Base-by-base conservation (phyloP, 495 filamentous ascomycete genomes). In the Aspergillus conjunctus region DNA sequence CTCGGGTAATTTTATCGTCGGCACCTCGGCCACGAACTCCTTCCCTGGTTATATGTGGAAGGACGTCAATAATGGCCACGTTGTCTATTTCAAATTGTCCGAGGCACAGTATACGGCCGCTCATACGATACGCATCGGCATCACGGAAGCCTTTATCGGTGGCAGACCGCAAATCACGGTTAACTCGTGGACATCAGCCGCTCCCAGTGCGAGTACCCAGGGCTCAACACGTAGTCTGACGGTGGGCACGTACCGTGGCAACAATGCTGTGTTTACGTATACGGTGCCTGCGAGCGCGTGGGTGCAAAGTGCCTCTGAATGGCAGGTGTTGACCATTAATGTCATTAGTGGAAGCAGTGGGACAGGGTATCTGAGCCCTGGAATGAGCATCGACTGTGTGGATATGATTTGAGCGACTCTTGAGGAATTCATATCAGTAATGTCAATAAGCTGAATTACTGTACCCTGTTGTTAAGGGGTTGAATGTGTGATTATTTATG, bases 271-370 rank as follows among this genome's bases (percentile, higher is more conserved):
- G 37, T 60, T 54, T 49, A 60, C 14, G 4, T 54, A 33, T 49
- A 14, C 12, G 9, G 51, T 60, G 2, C 49, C 50, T n/a, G 51
- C 41, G 20, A 52, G 50, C 9, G 39, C 39, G 4, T 49, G 53
- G 53, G 6, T 55, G 37, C 33, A 43, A 17, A 55, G 53, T 44
- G 22, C 53, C 33, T 43, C 33, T 2, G 53, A 55, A 22, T 60
- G 39, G 50, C 51, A 46, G 41, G 20, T 33, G 30, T 44, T 33
- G 22, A 54, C 17, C 33, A 60, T 37, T 39, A 52, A 52, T 21
- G 58, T 54, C 14, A 46, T 54, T 11, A 54, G 50, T 32, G 58
- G 58, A 32, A 60, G 58, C 14, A 54, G 39, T 39, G 58, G 58
- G 31, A 21, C 41, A 0, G 58, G 51, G 4, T 60, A 21, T 17